phyloP scores from a whole-genome alignment of 306 rosid genomes.

The Astragalus membranaceus region DNA sequence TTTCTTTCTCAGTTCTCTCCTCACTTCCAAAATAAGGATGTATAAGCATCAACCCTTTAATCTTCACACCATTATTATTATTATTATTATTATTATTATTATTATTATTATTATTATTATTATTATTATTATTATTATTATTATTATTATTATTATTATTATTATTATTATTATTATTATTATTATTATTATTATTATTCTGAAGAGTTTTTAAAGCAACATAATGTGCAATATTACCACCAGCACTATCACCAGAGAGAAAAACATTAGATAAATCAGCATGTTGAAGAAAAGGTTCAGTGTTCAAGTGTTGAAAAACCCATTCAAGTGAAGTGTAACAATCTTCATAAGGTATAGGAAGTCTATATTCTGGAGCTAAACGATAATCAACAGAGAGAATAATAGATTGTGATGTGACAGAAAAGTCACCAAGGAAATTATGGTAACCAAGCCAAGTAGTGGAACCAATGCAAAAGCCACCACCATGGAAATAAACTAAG shows the following conservation, averaged over 20 bases:
- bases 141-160: too few relatives aligned
- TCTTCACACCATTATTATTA: background rate
- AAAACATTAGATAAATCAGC: constrained; percentile 62
- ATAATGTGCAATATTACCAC: constrained; percentile 71
- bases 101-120: too few relatives aligned
- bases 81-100: too few relatives aligned
- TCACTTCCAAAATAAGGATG: constrained; percentile 93
- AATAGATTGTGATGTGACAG: constrained; percentile 39
- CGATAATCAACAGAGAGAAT: constrained; percentile 75
- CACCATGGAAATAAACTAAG: constrained; percentile 80
- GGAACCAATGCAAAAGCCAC: constrained; percentile 91
- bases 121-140: too few relatives aligned
- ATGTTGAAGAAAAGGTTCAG: constrained; percentile 47
- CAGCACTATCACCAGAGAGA: constrained; percentile 89
- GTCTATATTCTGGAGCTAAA: constrained; percentile 69
- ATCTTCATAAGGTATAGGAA: constrained; percentile 70
- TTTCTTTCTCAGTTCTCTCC: constrained; percentile 53
- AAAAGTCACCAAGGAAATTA: constrained; percentile 51
- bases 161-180: too few relatives aligned
- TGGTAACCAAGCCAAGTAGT: constrained; percentile 84
- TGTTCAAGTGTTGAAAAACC: constrained; percentile 32
- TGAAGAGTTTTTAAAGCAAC: constrained; percentile 45
- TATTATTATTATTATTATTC: background rate
- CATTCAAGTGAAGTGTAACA: constrained; percentile 60
- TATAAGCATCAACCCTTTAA: constrained; percentile 51